Evolutionary conservation across 1,284 basidiomycete genomes (phyloP), one percentile per base, ranked within the genome.

Genomic region (Heterobasidion irregulare): DNA sequence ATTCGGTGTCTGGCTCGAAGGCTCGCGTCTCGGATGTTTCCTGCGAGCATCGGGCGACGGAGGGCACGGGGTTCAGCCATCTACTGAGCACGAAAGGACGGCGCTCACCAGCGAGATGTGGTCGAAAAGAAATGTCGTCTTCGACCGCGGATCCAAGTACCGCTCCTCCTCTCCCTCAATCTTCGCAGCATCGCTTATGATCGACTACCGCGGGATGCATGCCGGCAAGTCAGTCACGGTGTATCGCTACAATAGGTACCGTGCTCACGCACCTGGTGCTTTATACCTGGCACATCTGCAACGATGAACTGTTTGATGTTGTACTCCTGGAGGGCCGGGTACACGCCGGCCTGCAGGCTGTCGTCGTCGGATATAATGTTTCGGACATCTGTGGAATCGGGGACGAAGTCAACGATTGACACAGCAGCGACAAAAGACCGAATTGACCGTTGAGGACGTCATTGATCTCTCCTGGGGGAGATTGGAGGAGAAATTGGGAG

Each of bases 381-480:
- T 61, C 92, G 87, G 51, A 97, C 82, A 74, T 95, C 94, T 93
- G 68, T 52, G 54, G 15, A 55, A 41, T 46, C 63, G 60, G 92
- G 92, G 57, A 96, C 78, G 26, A 96, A 92, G 72, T 96, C 94
- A 68, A 95, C 96, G 63, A 96, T 94, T 10, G 44, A 12, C 19
- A 26, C 26, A 26, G 32, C 47, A 33, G 15, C n/a, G 4, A 26
- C 26, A 5, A 26, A 26, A 26, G 26, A 26, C 26, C 4, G 15
- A 55, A 41, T 46, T 63, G 60, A 90, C 90, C 92, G 65, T 92
- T 93, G 57, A 96, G 78, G 32, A 96, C 92, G 72, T 96, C 94
- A 68, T 95, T 96, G 63, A 96, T 94, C 73, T 98, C 91, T 53
- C 94, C 94, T 0, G 94, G 94, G 12, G 94, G 94, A 1, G 91